Percentiles rank a stretch among this genome's conserved stretches.
phyloP scores from a whole-genome alignment of 768 basidiomycete genomes.

The Mycena albidolilacea region DNA sequence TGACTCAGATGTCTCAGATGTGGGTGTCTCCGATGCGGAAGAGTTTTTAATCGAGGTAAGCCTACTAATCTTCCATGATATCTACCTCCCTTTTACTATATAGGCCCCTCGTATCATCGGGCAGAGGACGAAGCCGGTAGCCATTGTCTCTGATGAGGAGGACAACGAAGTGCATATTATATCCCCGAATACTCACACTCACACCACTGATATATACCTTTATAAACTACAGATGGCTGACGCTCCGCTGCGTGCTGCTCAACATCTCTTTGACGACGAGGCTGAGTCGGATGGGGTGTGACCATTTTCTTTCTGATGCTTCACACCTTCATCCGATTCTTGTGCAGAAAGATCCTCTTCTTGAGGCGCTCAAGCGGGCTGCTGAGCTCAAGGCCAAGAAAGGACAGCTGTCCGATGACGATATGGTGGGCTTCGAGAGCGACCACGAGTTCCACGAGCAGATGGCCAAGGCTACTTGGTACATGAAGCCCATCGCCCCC shows the following conservation, averaged over 20 bases:
- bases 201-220: background rate
- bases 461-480: conserved; percentile 4
- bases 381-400: conserved; percentile 5
- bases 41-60: background rate
- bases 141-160: background rate
- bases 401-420: background rate
- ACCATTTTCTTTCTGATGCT: background rate
- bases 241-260: background rate
- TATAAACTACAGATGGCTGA: background rate
- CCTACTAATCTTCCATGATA: background rate
- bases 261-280: background rate
- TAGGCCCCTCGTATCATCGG: background rate
- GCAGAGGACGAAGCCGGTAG: background rate
- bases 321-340: background rate
- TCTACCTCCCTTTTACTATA: background rate
- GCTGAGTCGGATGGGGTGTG: background rate
- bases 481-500: background rate
- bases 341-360: background rate
- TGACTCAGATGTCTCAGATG: background rate
- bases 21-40: background rate
- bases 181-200: background rate
- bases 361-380: background rate
- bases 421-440: background rate
- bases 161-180: background rate
- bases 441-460: conserved; percentile 3